Evolutionary conservation across 306 rosid species (phyloP).

Genomic region (Prunus mume): DNA sequence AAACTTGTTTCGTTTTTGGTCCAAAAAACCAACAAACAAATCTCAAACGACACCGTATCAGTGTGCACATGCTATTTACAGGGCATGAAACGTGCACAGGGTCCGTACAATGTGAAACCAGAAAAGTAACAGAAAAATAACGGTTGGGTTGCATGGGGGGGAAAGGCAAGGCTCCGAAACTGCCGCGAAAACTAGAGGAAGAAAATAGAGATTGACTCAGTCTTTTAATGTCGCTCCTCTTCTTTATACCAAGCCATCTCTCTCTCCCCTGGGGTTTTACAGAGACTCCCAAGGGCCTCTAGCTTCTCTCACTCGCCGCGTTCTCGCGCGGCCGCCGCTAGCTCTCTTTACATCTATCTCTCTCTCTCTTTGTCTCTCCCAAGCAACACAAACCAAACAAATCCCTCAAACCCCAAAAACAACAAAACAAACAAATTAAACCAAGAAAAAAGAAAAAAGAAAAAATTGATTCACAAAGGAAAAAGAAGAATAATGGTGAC

Average conservation of each 20-base stretch:
- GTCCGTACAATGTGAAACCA: not conserved
- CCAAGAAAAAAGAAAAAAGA: too few relatives aligned
- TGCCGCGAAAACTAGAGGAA: constrained; percentile 53
- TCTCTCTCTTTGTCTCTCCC: not conserved
- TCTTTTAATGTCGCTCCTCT: constrained; percentile 30
- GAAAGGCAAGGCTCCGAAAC: constrained; percentile 22
- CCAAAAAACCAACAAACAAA: too few relatives aligned
- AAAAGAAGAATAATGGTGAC: not conserved
- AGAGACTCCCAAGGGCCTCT: constrained; percentile 10
- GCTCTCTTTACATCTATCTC: not conserved
- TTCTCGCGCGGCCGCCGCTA: constrained; percentile 19
- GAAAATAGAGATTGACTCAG: constrained; percentile 33
- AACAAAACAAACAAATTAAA: not conserved
- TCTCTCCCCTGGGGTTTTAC: constrained; percentile 30
- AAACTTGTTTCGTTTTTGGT: too few relatives aligned
- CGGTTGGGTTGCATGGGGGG: not conserved
- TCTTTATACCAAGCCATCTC: constrained; percentile 27
- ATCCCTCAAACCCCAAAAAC: not conserved
- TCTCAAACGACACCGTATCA: too few relatives aligned
- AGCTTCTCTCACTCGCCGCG: constrained; percentile 33
- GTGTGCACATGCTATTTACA: too few relatives aligned
- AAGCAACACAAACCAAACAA: not conserved
- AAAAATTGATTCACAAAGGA: not conserved
- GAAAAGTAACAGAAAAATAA: not conserved
- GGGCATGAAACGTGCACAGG: not conserved